A percentile compares a stretch with the other conserved stretches of the same genome.
These are phyloP conservation scores for Magnusiomyces ingens DNA, from an alignment of 1,139 yeast genomes.

Conservation along the genomic window DNA sequence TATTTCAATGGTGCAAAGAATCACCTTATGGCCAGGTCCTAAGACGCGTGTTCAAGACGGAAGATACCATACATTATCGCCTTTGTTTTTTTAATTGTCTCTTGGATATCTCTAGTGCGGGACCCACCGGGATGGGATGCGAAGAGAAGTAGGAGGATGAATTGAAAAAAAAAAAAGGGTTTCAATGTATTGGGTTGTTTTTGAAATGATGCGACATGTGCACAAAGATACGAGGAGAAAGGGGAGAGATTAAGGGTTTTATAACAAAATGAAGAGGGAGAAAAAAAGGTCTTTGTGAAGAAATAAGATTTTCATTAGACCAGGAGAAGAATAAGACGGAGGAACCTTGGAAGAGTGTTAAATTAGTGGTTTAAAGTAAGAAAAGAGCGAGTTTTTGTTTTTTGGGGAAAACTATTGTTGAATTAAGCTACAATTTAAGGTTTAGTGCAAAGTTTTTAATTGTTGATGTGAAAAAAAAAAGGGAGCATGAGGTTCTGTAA, in stretches of 20 bases:
- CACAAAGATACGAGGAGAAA: not conserved
- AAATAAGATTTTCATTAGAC: constrained; percentile 5
- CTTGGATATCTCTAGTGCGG: no score
- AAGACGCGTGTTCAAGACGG: no score
- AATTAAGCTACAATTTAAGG: not conserved
- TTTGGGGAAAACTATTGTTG: not conserved
- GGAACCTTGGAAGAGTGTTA: constrained; percentile 1
- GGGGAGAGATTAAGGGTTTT: not conserved
- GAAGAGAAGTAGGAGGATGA: no score
- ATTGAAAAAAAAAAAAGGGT: no score
- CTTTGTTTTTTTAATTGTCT: no score
- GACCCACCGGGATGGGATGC: no score
- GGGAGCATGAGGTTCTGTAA: no score
- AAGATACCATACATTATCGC: no score
- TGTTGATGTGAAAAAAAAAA: not conserved
- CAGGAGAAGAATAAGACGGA: constrained; percentile 4
- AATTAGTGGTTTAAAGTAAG: constrained; percentile 7
- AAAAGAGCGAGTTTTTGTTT: not conserved
- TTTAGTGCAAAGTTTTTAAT: not conserved
- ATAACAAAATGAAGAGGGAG: constrained; percentile 4
- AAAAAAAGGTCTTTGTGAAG: constrained; percentile 7
- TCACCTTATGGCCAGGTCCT: no score
- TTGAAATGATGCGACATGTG: no score
- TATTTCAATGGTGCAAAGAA: no score
- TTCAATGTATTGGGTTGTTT: no score